Conservation (phyloP, 352 stramenopile genomes). For the Globisporangium irregulare region DNA sequence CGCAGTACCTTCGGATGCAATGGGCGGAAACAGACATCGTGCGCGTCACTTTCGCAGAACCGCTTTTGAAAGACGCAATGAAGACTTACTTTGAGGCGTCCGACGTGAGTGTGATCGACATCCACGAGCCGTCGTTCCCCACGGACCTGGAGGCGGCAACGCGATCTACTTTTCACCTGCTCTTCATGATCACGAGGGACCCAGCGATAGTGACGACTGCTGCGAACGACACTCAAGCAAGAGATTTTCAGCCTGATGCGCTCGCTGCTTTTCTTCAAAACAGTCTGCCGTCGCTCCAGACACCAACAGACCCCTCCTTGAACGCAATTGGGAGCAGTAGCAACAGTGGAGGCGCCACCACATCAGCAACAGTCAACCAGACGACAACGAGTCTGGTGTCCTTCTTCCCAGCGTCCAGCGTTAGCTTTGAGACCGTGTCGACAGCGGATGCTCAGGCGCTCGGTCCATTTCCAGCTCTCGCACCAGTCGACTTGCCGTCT, state of each 20-base stretch:
- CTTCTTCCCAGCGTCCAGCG: constrained; percentile 2
- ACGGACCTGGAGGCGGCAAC: constrained; percentile 16
- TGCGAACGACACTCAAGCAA: neutral
- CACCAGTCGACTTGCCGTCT: constrained; percentile 4
- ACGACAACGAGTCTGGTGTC: neutral
- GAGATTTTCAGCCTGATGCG: neutral
- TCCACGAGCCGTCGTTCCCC: constrained; percentile 18
- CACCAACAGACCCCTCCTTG: constrained; percentile 8
- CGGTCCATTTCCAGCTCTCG: constrained; percentile 21
- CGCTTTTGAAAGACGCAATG: constrained; percentile 19
- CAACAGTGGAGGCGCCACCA: neutral
- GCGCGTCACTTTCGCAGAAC: constrained; percentile 28
- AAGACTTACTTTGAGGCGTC: constrained; percentile 26
- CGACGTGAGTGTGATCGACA: constrained; percentile 24
- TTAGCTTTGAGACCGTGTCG: constrained; percentile 16
- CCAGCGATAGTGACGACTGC: neutral
- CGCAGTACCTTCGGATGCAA: constrained; percentile 17
- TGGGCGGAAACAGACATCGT: constrained; percentile 32
- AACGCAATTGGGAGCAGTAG: neutral
- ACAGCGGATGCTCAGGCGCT: constrained; percentile 20
- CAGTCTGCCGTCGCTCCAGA: constrained; percentile 6
- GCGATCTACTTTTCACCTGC: constrained; percentile 25
- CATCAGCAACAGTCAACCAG: neutral
- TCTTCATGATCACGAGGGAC: constrained; percentile 18
- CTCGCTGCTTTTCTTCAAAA: constrained; percentile 9